Evolutionary conservation across 441 rosid species (phyloP), one percentile per base, ranked within the genome.

Genomic region (Euphorbia corollata): DNA sequence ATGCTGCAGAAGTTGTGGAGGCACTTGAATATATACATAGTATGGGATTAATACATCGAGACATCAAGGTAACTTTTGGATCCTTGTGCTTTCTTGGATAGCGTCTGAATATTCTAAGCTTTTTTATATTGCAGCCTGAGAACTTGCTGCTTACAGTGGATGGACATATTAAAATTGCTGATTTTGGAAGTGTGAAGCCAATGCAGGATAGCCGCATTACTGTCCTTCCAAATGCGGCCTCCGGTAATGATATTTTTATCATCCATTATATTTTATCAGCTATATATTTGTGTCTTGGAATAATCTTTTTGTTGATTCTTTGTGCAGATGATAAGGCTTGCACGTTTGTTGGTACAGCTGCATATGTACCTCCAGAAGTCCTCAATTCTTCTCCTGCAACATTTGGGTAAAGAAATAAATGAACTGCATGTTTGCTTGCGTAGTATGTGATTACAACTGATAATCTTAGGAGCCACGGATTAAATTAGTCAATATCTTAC

Each of bases 111-210:
- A 51, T 55, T 61, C 81, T 86, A 22, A 85, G 72, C n/a, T 20
- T 41, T 65, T 63, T 39, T 78, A 45, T 55, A 62, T 74, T 73
- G 84, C 96, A 94, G 99, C 97, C 98, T 65, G 98, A 95, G 86
- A 95, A 95, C 77, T 83, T 95, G 80, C 81, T 90, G 56, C 87
- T 90, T 59, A 86, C 91, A 16, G 70, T 76, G 10, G 99, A 90
- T 56, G 97, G 97, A 64, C 99, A 92, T 70, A 84, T 95, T 62
- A 92, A 95, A 84, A 81, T 95, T 78, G 99, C 99, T 22, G 99
- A 95, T 83, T 92, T 92, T 82, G 98, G 98, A 53, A 95, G 99
- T 77, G 99, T 94, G 48, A 91, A 94, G 95, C 97, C 96, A n/a
- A 89, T 89, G 96, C 96, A 91, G 74, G 97, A 83, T 64, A 91